Percentiles rank a stretch among this genome's conserved stretches.
Evolutionary conservation across 306 rosid genomes (phyloP).

Genomic region (Lathyrus oleraceus): DNA sequence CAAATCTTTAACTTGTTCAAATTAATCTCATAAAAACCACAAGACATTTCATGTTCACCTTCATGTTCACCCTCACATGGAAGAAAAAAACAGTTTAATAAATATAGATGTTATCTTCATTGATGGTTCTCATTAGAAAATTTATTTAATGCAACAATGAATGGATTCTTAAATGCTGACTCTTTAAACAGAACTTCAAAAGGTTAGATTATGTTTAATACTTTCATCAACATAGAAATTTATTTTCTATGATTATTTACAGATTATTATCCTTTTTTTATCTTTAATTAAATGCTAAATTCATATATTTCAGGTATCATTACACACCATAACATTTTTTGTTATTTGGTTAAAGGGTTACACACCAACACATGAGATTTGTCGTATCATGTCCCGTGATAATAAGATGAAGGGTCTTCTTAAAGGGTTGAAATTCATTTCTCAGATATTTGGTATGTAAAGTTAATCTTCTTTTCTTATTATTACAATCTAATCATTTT

Average conservation of each 20-base stretch:
- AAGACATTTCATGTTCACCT: background rate
- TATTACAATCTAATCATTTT: background rate
- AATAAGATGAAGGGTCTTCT: conserved; percentile 88
- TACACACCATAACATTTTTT: background rate
- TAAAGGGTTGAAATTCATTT: conserved; percentile 83
- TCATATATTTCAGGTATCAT: conserved; percentile 23
- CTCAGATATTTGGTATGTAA: conserved; percentile 85
- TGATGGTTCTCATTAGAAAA: conserved; percentile 19
- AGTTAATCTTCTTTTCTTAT: background rate
- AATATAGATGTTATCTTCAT: background rate
- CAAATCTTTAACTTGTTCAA: conserved; percentile 31
- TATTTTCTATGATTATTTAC: background rate
- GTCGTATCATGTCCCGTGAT: conserved; percentile 51
- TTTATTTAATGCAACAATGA: conserved; percentile 28
- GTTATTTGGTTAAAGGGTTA: conserved; percentile 3
- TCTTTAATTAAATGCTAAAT: conserved; percentile 11
- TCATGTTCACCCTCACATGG: too few species aligned
- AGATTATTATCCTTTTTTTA: background rate
- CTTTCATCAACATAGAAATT: background rate
- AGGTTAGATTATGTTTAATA: background rate
- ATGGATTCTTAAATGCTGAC: conserved; percentile 22
- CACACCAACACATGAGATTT: conserved; percentile 14
- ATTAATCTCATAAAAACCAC: conserved; percentile 13
- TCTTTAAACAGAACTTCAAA: background rate
- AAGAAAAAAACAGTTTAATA: conserved; percentile 9